Percentiles rank a stretch among this genome's conserved stretches.
Conservation (phyloP, 192 early-diverging fungal genomes). For the Pilobolus umbonatus region DNA sequence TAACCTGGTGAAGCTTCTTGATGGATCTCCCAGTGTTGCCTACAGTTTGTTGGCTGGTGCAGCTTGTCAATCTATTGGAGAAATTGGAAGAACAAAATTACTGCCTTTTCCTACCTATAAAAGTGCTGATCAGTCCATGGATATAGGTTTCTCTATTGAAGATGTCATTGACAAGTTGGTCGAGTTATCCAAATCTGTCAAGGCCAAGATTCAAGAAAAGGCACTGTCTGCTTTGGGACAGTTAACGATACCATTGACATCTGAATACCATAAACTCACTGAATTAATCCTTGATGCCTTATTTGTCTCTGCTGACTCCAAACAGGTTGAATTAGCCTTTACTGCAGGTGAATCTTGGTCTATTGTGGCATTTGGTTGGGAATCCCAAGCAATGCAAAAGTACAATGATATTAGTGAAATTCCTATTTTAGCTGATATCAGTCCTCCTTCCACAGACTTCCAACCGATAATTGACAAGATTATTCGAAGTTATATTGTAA, state of each 20-base stretch:
- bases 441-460: conserved; percentile 1
- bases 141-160: conserved; percentile 11
- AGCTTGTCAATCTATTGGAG: conserved; percentile 65
- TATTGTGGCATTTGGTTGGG: conserved; percentile 56
- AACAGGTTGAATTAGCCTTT: conserved; percentile 83
- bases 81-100: conserved; percentile 59
- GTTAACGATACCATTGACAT: conserved; percentile 45
- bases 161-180: conserved; percentile 30
- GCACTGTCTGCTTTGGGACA: conserved; percentile 66
- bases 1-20: conserved; percentile 45
- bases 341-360: conserved; percentile 80
- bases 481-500: conserved; percentile 48
- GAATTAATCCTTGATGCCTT: conserved; percentile 39
- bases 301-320: conserved; percentile 43
- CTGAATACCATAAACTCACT: background rate
- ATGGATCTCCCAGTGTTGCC: conserved; percentile 30
- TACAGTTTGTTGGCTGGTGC: conserved; percentile 50
- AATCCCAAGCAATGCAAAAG: conserved; percentile 59
- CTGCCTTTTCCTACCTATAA: conserved; percentile 31
- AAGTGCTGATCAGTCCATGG: conserved; percentile 13
- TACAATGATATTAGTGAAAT: conserved; percentile 63
- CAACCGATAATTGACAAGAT: conserved; percentile 45
- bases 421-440: conserved; percentile 29
- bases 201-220: conserved; percentile 73
- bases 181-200: conserved; percentile 48